Conservation (phyloP, 83 land plant species). For the Picea mariana region DNA sequence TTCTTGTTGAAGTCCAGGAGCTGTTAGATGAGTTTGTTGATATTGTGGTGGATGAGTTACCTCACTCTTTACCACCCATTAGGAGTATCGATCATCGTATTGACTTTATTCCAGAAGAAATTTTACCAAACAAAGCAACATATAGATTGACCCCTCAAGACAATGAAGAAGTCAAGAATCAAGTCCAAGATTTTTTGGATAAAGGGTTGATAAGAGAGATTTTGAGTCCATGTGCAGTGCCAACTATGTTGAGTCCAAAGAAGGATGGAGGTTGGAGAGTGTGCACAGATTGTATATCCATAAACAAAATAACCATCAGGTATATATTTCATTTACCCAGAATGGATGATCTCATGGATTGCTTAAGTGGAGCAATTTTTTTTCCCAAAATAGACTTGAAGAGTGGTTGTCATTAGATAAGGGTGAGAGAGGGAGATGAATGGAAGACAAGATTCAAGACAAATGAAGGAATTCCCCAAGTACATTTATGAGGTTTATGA, state of each 20-base stretch:
- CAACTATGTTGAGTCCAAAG: background rate
- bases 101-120: background rate
- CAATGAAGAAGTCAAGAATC: background rate
- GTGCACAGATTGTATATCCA: background rate
- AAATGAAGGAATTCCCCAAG: background rate
- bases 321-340: background rate
- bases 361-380: background rate
- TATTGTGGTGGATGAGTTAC: background rate
- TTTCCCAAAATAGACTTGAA: background rate
- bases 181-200: background rate
- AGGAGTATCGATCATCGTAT: background rate
- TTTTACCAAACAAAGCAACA: background rate
- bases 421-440: background rate
- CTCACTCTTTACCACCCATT: background rate
- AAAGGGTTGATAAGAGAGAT: background rate
- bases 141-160: background rate
- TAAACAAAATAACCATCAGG: background rate
- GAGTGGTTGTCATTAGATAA: background rate
- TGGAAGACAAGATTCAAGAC: background rate
- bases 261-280: constrained; percentile 1
- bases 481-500: background rate
- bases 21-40: background rate
- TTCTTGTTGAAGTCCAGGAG: background rate
- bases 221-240: background rate
- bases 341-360: background rate